Evolutionary conservation across 345 rosid genomes (phyloP), one percentile per base, ranked within the genome.

Genomic region (Raphanus sativus): DNA sequence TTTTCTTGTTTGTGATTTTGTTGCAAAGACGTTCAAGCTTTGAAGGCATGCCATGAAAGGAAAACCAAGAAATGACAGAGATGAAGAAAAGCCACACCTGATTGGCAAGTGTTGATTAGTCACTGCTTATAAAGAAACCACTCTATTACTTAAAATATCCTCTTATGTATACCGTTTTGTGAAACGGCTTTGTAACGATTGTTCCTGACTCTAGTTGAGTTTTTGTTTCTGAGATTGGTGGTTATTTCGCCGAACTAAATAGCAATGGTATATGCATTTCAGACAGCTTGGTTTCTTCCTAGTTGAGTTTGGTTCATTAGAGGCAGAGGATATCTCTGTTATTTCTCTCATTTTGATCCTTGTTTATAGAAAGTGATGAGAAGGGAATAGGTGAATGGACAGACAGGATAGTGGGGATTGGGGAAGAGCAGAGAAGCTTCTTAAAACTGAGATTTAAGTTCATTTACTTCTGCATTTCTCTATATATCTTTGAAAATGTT

Each of bases 61-160:
- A 80, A 74, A 29, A n/a, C 1, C 70, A 63, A 81, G 84, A 81
- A 81, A 77, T 81, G 86, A 79, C 25, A 74, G 33, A 38, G 75
- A 62, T 67, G 32, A 38, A 4, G 48, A 50, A 34, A 69, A 50
- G 45, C 11, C 24, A 62, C 11, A 21, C 34, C 28, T 75, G 50
- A 12, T 66, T 75, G 21, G 60, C 8, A 67, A 36, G 66, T 62
- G 1, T 52, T 76, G 58, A 50, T 63, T 70, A 55, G 36, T 60
- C 24, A 33, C 64, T 50, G 33, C 42, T 30, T 76, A 26, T 62
- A 55, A 6, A 77, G 48, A 54, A 69, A 70, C 75, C 64, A n/a
- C 5, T 4, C 2, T 2, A 17, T 26, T 5, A 16, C n/a, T 33
- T 33, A 33, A 5, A 33, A 6, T 10, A 8, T 40, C 48, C 11